These are phyloP conservation scores for Termitomyces sp. DNA, from an alignment of 768 basidiomycete genomes.

Conservation along the genomic window DNA sequence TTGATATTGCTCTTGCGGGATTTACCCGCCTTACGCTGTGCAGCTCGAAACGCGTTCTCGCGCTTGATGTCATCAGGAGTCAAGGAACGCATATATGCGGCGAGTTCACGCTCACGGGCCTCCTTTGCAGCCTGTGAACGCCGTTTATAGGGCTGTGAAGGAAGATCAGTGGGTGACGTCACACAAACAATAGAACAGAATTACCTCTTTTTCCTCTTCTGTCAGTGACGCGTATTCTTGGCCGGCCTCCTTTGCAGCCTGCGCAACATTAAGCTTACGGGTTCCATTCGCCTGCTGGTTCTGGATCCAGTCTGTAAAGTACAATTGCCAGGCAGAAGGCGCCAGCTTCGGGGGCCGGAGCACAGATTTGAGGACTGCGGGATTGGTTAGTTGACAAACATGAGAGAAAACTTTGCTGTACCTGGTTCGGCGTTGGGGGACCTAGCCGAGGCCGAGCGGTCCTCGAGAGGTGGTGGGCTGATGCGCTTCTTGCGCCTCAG, in stretches of 20 bases:
- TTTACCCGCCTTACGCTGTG: slow-evolving; percentile 90
- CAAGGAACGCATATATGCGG: slow-evolving; percentile 80
- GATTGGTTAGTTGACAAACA: neutral
- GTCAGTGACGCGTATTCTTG: slow-evolving; percentile 80
- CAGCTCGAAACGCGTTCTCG: slow-evolving; percentile 87
- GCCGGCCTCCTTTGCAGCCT: slow-evolving; percentile 92
- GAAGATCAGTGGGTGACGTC: slow-evolving; percentile 25
- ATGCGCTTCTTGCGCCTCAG: slow-evolving; percentile 52
- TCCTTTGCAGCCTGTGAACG: slow-evolving; percentile 84
- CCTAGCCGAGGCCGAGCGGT: slow-evolving; percentile 16
- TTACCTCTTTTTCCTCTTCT: slow-evolving; percentile 78
- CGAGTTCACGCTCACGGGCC: slow-evolving; percentile 73
- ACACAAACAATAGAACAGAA: slow-evolving; percentile 19
- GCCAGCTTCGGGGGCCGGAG: slow-evolving; percentile 88
- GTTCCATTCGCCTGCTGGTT: slow-evolving; percentile 72
- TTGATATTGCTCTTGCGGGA: slow-evolving; percentile 92
- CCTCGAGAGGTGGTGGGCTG: slow-evolving; percentile 30
- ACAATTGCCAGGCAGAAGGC: slow-evolving; percentile 93
- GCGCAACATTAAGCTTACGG: slow-evolving; percentile 90
- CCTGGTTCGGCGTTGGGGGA: slow-evolving; percentile 38
- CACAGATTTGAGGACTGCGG: slow-evolving; percentile 64
- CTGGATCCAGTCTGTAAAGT: slow-evolving; percentile 94
- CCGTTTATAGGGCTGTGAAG: slow-evolving; percentile 70
- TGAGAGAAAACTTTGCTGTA: slow-evolving; percentile 18
- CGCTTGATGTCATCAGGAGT: slow-evolving; percentile 93